phyloP scores from a whole-genome alignment of 2,329 filamentous ascomycete species.

The Aspergillus aculeatus region DNA sequence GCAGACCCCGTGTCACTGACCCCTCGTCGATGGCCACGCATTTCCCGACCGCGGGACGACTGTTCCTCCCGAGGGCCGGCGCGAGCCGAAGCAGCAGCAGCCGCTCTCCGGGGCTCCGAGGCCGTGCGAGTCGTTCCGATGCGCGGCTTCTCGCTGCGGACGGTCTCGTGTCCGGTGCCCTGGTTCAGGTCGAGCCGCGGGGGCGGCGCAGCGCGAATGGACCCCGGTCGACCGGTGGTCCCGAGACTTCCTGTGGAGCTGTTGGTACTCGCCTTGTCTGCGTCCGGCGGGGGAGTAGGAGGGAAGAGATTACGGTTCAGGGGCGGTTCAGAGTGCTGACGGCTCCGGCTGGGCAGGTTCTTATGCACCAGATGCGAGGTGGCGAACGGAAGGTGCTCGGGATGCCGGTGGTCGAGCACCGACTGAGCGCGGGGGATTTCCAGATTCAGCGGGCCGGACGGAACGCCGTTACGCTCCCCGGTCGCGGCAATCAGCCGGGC shows the following conservation, averaged over 20 bases:
- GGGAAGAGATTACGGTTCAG: slow-evolving; percentile 80
- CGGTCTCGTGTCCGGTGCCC: background rate
- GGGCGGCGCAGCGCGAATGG: slow-evolving; percentile 48
- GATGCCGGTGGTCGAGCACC: slow-evolving; percentile 69
- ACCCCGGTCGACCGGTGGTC: slow-evolving; percentile 49
- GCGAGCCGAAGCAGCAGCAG: slow-evolving; percentile 31
- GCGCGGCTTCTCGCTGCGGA: slow-evolving; percentile 37
- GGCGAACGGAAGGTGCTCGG: slow-evolving; percentile 84
- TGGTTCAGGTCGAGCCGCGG: slow-evolving; percentile 45
- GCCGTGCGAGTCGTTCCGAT: slow-evolving; percentile 51
- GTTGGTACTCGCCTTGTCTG: slow-evolving; percentile 58
- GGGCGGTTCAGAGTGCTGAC: slow-evolving; percentile 83
- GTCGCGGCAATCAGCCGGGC: slow-evolving; percentile 88
- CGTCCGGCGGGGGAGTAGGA: slow-evolving; percentile 95
- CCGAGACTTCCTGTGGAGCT: slow-evolving; percentile 29
- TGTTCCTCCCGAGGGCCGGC: slow-evolving; percentile 24
- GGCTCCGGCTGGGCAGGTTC: slow-evolving; percentile 69
- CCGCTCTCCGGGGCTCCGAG: slow-evolving; percentile 49
- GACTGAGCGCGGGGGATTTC: slow-evolving; percentile 46
- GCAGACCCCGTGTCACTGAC: slow-evolving; percentile 33
- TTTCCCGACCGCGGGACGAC: slow-evolving; percentile 28
- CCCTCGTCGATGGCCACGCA: slow-evolving; percentile 29
- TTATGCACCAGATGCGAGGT: slow-evolving; percentile 91
- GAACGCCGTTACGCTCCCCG: slow-evolving; percentile 69
- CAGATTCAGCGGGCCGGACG: slow-evolving; percentile 60